Percentiles rank a stretch among this genome's conserved stretches.
phyloP scores from a whole-genome alignment of 1,284 basidiomycete genomes.

The Apiotrichum laibachii region DNA sequence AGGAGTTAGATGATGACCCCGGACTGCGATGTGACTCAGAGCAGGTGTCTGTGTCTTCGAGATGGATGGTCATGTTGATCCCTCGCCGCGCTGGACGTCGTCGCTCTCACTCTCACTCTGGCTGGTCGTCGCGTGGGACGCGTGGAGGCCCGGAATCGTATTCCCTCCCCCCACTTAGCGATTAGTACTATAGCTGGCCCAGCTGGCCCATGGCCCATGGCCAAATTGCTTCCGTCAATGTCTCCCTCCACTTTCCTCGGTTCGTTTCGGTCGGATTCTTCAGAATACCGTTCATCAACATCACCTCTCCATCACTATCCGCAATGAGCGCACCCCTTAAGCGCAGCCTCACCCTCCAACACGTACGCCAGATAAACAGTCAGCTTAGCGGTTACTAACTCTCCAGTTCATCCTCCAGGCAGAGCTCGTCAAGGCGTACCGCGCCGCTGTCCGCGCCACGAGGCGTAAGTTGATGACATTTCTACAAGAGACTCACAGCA shows the following conservation, averaged over 20 bases:
- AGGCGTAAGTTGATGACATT: slow-evolving; percentile 45
- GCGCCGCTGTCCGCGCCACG: slow-evolving; percentile 46
- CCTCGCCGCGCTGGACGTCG: background rate
- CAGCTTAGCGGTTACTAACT: background rate
- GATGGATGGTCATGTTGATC: background rate
- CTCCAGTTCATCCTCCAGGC: slow-evolving; percentile 47
- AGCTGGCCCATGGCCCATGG: no score
- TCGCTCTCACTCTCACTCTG: background rate
- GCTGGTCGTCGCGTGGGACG: background rate
- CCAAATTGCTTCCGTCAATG: background rate
- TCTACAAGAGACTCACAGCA: slow-evolving; percentile 18
- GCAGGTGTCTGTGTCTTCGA: background rate
- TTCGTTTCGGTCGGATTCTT: no score
- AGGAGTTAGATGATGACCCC: no score
- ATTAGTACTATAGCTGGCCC: background rate
- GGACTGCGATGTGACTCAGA: background rate
- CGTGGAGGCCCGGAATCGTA: background rate
- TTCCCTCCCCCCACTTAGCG: background rate
- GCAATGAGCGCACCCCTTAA: slow-evolving; percentile 2
- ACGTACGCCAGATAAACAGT: no score
- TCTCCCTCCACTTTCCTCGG: background rate
- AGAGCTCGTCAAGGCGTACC: slow-evolving; percentile 44
- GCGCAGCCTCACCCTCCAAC: slow-evolving; percentile 7
- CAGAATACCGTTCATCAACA: no score
- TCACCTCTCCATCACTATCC: background rate